Conservation (phyloP, 2,329 filamentous ascomycete genomes). For the Botrytis pseudocinerea region DNA sequence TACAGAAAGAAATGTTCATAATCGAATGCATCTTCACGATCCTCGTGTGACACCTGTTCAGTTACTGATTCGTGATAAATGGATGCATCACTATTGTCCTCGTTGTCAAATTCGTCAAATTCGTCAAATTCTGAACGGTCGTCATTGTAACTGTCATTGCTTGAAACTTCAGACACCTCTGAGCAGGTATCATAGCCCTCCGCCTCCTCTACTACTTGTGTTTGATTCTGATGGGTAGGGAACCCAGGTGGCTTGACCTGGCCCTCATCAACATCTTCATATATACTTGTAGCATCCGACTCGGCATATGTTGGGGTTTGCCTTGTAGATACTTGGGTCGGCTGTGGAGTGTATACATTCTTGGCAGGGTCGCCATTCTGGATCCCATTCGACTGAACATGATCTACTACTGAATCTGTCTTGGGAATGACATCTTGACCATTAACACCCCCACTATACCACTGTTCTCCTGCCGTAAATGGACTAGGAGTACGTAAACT, state of each 20-base stretch:
- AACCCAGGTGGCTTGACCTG: conserved; percentile 10
- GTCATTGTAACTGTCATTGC: conserved; percentile 43
- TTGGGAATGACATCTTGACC: conserved; percentile 33
- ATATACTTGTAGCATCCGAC: conserved; percentile 37
- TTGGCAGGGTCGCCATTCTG: conserved; percentile 13
- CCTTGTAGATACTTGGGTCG: conserved; percentile 11
- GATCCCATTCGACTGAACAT: conserved; percentile 32
- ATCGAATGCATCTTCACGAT: conserved; percentile 92
- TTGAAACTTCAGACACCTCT: conserved; percentile 11
- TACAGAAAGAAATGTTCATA: conserved; percentile 96
- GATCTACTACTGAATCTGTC: conserved; percentile 35
- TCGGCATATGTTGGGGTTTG: conserved; percentile 28
- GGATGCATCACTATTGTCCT: conserved; percentile 60
- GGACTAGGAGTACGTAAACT: conserved; percentile 59
- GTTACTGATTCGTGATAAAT: conserved; percentile 63
- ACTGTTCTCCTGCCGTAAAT: conserved; percentile 42
- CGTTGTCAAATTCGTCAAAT: conserved; percentile 54
- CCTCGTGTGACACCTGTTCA: conserved; percentile 76
- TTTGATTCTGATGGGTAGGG: conserved; percentile 29
- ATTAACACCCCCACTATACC: conserved; percentile 37
- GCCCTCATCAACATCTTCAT: conserved; percentile 37
- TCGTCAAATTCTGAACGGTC: conserved; percentile 40
- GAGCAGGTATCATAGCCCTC: conserved; percentile 31
- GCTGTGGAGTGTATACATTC: conserved; percentile 3
- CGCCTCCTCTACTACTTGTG: background rate